Conservation (phyloP, 305 asterid species). For the Fraxinus latifolia region DNA sequence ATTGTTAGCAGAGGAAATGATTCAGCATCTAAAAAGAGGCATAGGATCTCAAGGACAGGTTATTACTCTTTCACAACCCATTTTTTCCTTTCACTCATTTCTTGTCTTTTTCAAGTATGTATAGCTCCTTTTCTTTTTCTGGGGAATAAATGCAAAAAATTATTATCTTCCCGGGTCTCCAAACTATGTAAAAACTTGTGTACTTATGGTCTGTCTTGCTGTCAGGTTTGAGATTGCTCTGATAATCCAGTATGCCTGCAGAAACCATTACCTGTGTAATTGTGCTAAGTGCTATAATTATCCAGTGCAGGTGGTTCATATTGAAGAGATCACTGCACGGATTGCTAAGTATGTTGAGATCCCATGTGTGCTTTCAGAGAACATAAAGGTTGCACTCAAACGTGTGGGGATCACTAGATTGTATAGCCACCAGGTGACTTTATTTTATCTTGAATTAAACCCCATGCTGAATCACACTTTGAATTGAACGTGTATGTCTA, state of each 20-base stretch:
- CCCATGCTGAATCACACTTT: slow-evolving; percentile 8
- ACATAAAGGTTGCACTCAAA: slow-evolving; percentile 57
- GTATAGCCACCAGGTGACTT: slow-evolving; percentile 84
- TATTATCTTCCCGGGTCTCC: neutral
- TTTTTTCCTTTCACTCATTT: neutral
- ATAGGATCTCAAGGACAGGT: slow-evolving; percentile 94
- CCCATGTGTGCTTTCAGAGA: slow-evolving; percentile 67
- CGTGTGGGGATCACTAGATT: slow-evolving; percentile 62
- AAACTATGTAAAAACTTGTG: neutral
- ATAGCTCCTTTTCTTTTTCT: slow-evolving; percentile 13
- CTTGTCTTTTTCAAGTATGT: slow-evolving; percentile 18
- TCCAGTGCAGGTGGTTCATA: slow-evolving; percentile 74
- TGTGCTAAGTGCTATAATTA: slow-evolving; percentile 23
- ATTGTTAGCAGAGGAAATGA: slow-evolving; percentile 74
- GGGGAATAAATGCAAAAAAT: neutral
- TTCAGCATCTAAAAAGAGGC: slow-evolving; percentile 61
- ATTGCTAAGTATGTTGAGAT: slow-evolving; percentile 66
- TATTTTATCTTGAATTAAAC: slow-evolving; percentile 14
- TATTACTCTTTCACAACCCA: slow-evolving; percentile 19
- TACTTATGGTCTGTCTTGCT: slow-evolving; percentile 8
- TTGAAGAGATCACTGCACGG: slow-evolving; percentile 66
- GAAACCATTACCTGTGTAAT: slow-evolving; percentile 11
- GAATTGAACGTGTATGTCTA: slow-evolving; percentile 23
- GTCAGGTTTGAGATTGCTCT: slow-evolving; percentile 18
- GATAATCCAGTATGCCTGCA: slow-evolving; percentile 12